Percentiles rank a stretch among this genome's conserved stretches.
phyloP scores from a whole-genome alignment of 257 asterid species.

The Capsicum chinense region DNA sequence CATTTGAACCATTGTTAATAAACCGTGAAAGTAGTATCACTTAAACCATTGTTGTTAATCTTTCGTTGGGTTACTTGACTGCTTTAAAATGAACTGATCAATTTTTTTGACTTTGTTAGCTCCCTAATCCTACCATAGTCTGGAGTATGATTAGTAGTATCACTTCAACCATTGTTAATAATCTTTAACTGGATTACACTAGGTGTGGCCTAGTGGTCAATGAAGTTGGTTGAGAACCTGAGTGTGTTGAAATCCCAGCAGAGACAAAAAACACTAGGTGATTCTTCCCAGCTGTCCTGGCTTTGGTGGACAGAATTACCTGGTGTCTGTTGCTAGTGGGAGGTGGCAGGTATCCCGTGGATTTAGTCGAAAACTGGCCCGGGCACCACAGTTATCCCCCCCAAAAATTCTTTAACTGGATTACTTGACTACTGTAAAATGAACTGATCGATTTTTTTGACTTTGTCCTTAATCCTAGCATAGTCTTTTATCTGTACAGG shows the following conservation, averaged over 20 bases:
- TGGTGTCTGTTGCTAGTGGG: too few relatives aligned
- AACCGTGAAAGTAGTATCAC: background rate
- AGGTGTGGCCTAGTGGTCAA: too few relatives aligned
- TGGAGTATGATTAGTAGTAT: background rate
- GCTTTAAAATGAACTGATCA: too few relatives aligned
- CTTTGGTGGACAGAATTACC: too few relatives aligned
- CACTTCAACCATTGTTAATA: constrained; percentile 6
- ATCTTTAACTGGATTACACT: background rate
- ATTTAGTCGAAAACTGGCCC: too few relatives aligned
- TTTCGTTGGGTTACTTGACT: background rate
- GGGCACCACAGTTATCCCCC: too few relatives aligned
- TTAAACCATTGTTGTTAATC: background rate
- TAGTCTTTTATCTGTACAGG: background rate
- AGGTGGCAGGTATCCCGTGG: too few relatives aligned
- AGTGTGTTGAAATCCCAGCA: too few relatives aligned
- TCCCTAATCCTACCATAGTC: background rate
- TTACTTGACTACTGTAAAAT: background rate
- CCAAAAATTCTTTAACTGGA: background rate
- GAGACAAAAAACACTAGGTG: too few relatives aligned
- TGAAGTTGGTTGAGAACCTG: too few relatives aligned
- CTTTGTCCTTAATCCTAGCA: background rate
- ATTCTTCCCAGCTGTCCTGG: too few relatives aligned
- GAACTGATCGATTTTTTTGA: background rate
- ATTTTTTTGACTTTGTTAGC: too few relatives aligned
- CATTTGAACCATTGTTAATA: constrained; percentile 2